Percentiles rank a stretch among this genome's conserved stretches.
phyloP scores from a whole-genome alignment of 345 rosid species.

The Physaria fendleri region DNA sequence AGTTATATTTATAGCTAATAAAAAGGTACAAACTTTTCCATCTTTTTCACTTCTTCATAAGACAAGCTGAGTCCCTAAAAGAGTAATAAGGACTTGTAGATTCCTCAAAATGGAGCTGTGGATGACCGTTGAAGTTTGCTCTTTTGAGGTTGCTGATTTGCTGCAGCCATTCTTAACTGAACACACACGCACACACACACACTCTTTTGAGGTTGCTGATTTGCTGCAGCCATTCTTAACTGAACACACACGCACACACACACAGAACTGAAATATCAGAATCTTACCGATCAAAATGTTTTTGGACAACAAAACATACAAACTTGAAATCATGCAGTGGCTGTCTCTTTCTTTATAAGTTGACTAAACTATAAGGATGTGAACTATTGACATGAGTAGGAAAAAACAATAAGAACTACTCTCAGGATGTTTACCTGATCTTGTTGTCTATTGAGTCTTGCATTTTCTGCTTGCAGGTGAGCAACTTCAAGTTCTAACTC shows the following conservation, averaged over 20 bases:
- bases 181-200: slow-evolving; percentile 18
- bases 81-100: slow-evolving; percentile 20
- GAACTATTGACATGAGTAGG: not conserved
- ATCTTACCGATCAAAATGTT: not conserved
- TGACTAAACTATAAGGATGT: not conserved
- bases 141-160: slow-evolving; percentile 41
- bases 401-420: not conserved
- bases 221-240: slow-evolving; percentile 42
- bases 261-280: slow-evolving; percentile 11
- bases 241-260: slow-evolving; percentile 30
- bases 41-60: slow-evolving; percentile 21
- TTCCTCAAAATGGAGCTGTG: slow-evolving; percentile 76
- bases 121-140: slow-evolving; percentile 44
- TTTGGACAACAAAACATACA: slow-evolving; percentile 4
- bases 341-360: slow-evolving; percentile 2
- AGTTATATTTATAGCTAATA: slow-evolving; percentile 20
- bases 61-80: slow-evolving; percentile 13
- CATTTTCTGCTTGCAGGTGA: slow-evolving; percentile 55
- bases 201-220: slow-evolving; percentile 41
- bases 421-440: slow-evolving; percentile 44
- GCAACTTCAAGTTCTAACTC: slow-evolving; percentile 54
- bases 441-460: slow-evolving; percentile 50
- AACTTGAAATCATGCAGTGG: not conserved
- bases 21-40: slow-evolving; percentile 22
- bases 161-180: slow-evolving; percentile 46